Evolutionary conservation across 2,329 filamentous ascomycete species (phyloP), one percentile per base, ranked within the genome.

Genomic region (Monosporascus sp.): DNA sequence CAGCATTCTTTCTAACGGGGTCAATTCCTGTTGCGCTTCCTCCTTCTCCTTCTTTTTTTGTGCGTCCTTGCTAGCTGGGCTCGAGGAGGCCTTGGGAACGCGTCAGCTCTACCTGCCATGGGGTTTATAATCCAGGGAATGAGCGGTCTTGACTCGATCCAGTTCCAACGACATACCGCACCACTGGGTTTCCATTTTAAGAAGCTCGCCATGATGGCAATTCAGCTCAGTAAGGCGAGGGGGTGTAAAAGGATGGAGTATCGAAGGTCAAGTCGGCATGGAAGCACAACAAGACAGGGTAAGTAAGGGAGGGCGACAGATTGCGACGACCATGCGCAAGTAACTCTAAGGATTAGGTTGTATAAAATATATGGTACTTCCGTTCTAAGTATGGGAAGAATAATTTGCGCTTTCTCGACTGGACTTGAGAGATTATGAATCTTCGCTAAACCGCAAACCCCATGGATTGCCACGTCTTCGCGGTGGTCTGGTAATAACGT

Each of bases 1-100:
- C 35, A 99, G 79, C 79, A 95, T 88, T 76, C 90, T 85, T 63
- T 85, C 80, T 53, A 87, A 62, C 3, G 84, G 83, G 2, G 83
- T 86, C 51, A 79, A 62, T 63, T 86, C 83, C n/a, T 73, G 72
- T n/a, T 71, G 59, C n/a, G 72, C 67, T 59, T 84, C 80, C 46
- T 83, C 80, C 60, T 81, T 82, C 67, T 82, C 84, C 60, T 81
- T 82, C 67, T 82, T 84, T 67, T 72, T 72, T 53, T 70, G 70
- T 44, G 72, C 68, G 69, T 80, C 77, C 68, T 79, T 79, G 51
- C 63, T 61, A 44, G 71, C 63, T 50, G 71, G 65, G 57, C 69
- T 73, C 50, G 74, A 69, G 58, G 71, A 70, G 54, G 72, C 70
- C 80, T 82, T 53, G 50, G 60, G 57, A 55, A 55, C 38, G 55